Percentiles rank a stretch among this genome's conserved stretches.
Evolutionary conservation across 805 yeast species (phyloP).

Genomic region (Saturnispora zaruensis): DNA sequence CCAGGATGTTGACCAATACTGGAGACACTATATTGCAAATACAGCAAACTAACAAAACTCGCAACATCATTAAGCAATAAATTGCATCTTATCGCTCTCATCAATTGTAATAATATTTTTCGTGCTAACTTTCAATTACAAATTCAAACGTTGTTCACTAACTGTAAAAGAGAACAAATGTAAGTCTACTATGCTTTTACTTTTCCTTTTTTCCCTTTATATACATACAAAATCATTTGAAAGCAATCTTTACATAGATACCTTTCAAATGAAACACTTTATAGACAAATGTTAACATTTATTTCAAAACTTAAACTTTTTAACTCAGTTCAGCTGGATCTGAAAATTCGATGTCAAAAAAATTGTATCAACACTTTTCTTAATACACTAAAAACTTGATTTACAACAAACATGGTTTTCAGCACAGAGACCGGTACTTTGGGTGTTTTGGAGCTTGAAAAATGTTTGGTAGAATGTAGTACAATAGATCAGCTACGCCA

Average conservation of each 20-base stretch:
- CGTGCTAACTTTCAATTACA: background rate
- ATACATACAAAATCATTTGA: background rate
- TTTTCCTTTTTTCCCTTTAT: background rate
- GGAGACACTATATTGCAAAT: slow-evolving; percentile 15
- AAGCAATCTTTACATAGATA: background rate
- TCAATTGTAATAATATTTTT: background rate
- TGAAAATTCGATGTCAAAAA: background rate
- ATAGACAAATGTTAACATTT: background rate
- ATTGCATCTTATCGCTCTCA: background rate
- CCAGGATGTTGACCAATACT: slow-evolving; percentile 24
- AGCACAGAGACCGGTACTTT: background rate
- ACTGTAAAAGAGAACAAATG: background rate
- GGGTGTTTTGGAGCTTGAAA: background rate
- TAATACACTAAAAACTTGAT: background rate
- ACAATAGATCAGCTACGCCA: slow-evolving; percentile 18
- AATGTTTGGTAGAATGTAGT: background rate
- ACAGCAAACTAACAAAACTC: background rate
- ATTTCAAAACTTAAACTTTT: background rate
- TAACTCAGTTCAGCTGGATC: background rate
- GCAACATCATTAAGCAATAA: background rate
- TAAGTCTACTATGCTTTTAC: background rate
- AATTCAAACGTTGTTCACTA: background rate
- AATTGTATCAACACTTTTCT: background rate
- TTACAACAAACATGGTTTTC: background rate
- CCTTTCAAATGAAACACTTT: background rate